phyloP scores from a whole-genome alignment of 148 eudicot genomes.

The Polygonum aviculare region DNA sequence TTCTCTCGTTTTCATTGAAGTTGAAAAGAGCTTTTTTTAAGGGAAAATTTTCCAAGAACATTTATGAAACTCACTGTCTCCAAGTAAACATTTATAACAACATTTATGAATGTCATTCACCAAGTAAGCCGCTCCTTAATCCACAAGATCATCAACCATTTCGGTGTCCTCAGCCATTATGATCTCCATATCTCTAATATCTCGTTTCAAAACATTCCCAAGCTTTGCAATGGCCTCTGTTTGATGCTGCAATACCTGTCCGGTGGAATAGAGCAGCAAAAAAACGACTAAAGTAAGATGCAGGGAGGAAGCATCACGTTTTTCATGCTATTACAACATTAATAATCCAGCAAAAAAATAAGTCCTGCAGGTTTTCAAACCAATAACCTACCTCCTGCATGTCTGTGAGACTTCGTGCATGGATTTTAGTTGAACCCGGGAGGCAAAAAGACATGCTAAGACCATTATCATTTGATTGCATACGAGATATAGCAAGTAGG shows the following conservation, averaged over 20 bases:
- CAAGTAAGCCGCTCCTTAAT: neutral
- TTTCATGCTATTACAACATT: neutral
- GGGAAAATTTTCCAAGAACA: neutral
- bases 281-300: neutral
- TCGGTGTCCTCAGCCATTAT: slow-evolving; percentile 90
- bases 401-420: slow-evolving; percentile 73
- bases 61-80: neutral
- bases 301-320: neutral
- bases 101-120: neutral
- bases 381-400: slow-evolving; percentile 79
- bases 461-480: slow-evolving; percentile 60
- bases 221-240: slow-evolving; percentile 88
- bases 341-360: neutral
- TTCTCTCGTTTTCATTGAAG: neutral
- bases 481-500: slow-evolving; percentile 68
- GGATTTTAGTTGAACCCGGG: slow-evolving; percentile 85
- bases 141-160: slow-evolving; percentile 27
- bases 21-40: neutral
- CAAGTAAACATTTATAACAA: neutral
- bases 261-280: neutral
- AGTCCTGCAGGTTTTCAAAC: neutral
- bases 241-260: slow-evolving; percentile 83
- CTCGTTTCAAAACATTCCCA: slow-evolving; percentile 79
- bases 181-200: slow-evolving; percentile 80
- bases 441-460: slow-evolving; percentile 57